Percentiles rank a stretch among this genome's conserved stretches.
Conservation (phyloP, 2,329 filamentous ascomycete genomes). For the Ceratocystis colombiana region DNA sequence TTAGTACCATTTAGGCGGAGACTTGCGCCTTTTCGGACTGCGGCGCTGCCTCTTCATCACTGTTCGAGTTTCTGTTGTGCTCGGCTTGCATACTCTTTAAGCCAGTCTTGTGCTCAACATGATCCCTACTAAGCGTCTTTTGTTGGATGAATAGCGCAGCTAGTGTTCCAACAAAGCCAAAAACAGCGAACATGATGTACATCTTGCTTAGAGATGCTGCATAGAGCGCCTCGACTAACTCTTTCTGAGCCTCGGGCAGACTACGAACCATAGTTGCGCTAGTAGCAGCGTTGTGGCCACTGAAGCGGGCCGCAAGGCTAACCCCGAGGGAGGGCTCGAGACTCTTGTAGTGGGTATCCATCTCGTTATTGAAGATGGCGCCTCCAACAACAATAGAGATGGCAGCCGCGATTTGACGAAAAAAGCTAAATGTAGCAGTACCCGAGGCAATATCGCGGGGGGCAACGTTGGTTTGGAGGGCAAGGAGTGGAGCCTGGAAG, state of each 20-base stretch:
- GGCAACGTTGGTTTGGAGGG: constrained; percentile 53
- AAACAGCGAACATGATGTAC: constrained; percentile 48
- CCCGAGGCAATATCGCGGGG: constrained; percentile 57
- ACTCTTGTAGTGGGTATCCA: constrained; percentile 45
- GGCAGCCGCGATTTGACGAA: constrained; percentile 57
- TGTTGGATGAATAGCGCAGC: constrained; percentile 41
- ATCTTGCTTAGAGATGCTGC: constrained; percentile 44
- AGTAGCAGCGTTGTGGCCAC: constrained; percentile 51
- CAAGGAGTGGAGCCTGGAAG: constrained; percentile 59
- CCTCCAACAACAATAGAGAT: constrained; percentile 62
- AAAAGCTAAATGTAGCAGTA: constrained; percentile 56
- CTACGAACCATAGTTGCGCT: constrained; percentile 48
- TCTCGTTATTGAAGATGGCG: constrained; percentile 69
- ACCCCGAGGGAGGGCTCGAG: constrained; percentile 44
- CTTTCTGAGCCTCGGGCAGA: constrained; percentile 40
- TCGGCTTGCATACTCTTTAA: constrained; percentile 34
- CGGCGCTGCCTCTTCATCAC: constrained; percentile 7
- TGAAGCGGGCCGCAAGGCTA: constrained; percentile 42
- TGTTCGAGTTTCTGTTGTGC: not conserved
- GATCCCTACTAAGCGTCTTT: constrained; percentile 44
- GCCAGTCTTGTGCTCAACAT: constrained; percentile 50
- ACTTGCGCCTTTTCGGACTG: not conserved
- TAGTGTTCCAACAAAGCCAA: constrained; percentile 40
- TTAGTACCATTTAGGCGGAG: not conserved
- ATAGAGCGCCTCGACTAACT: constrained; percentile 39